Base-by-base conservation (phyloP, 805 yeast genomes). In the Candida dajiaensis region DNA sequence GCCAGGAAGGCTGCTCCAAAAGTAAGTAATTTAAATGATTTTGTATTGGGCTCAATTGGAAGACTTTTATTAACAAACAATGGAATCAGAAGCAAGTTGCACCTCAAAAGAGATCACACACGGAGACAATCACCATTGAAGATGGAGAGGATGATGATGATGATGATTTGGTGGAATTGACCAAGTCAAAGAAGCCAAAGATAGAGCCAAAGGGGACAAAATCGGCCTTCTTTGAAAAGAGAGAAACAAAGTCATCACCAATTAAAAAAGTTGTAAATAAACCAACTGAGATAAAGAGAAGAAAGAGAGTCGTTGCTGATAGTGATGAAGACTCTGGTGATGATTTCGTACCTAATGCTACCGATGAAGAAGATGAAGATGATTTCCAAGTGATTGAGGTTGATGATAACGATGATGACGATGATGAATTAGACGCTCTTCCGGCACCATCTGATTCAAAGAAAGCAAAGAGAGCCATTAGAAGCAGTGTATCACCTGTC, bases 81-180 rank as follows among this genome's bases (percentile, higher is more conserved):
- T n/a, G 12, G 20, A 23, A 21, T 15, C 13, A 18, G 22, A 43
- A 41, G 35, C 38, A 39, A 18, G 16, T 28, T 16, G 26, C 20
- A 22, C 8, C 23, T 22, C 8, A 15, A n/a, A 43, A 47, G 37
- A 45, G 41, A 25, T 16, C 48, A 33, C 46, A 43, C 6, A 12
- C 53, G 0, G 50, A 57, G 39, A 47, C 50, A 6, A 50, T 50
- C 9, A 42, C 50, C 10, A 51, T 59, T 33, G 63, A 61, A 38
- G 64, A 61, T 38, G 58, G 60, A 22, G 66, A 60, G 20, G 67
- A 59, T 16, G 63, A 59, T 11, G 63, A 57, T 13, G 61, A 57
- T n/a, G 57, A 51, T 6, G 48, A 41, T 39, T 47, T 40, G 42
- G 40, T 42, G 12, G 40, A 50, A 18, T 18, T 33, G 20, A 16